Conservation (phyloP, 1,284 basidiomycete genomes). For the Cryptococcus floricola region DNA sequence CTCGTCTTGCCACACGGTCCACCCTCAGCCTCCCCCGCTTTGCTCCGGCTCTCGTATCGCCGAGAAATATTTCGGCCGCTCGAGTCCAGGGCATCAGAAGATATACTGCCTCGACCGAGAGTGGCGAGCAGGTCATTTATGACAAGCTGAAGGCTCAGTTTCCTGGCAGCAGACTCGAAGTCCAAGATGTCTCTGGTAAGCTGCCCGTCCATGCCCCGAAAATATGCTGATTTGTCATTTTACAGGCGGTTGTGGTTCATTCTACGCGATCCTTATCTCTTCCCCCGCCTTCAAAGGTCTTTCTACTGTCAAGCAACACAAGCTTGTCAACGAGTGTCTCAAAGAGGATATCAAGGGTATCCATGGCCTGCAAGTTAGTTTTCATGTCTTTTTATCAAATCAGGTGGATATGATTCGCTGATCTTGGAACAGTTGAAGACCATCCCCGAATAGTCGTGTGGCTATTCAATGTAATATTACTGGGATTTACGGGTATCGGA, state of each 20-base stretch:
- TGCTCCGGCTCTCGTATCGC: not conserved
- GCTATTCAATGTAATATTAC: not conserved
- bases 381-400: not conserved
- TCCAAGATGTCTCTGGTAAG: conserved; percentile 85
- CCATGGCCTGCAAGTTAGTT: conserved; percentile 85
- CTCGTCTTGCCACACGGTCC: not conserved
- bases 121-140: conserved; percentile 68
- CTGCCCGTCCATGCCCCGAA: conserved; percentile 2
- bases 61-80: not conserved
- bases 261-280: conserved; percentile 88
- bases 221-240: not conserved
- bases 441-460: conserved; percentile 29
- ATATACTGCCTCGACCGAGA: conserved; percentile 39
- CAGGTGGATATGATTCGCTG: conserved; percentile 9
- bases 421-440: conserved; percentile 34
- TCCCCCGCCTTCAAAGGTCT: conserved; percentile 81
- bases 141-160: conserved; percentile 70
- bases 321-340: conserved; percentile 78
- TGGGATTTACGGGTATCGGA: not conserved
- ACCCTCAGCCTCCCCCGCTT: not conserved
- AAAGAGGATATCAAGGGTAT: conserved; percentile 88
- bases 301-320: conserved; percentile 87
- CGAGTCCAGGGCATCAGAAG: not conserved
- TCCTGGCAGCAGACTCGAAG: conserved; percentile 67
- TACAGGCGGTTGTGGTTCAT: conserved; percentile 88